Evolutionary conservation across 768 basidiomycete species (phyloP), one percentile per base, ranked within the genome.

Genomic region (Suillus fuscotomentosus): DNA sequence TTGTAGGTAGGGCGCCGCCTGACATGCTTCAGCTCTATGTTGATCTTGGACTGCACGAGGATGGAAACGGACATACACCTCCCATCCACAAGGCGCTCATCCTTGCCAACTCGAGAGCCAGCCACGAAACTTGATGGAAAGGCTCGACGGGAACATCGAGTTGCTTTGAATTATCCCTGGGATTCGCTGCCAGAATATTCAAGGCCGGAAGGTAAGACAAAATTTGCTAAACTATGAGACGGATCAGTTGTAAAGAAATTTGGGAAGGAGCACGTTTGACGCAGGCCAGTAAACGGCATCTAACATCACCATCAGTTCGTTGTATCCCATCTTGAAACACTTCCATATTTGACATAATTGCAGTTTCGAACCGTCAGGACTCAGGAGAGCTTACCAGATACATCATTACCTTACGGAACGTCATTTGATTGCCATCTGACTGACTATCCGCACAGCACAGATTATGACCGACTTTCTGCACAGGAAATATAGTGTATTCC

Each of bases 41-140:
- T 62, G 81, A 89, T 43, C 80, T 84, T 65, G 90, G 82, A 5
- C 76, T 89, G 3, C 63, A 67, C 2, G 75, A 78, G 60, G 68
- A 73, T 31, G 59, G 67, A 6, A 71, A 70, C 15, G 80, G 82
- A 0, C 74, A 78, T 1, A 91, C 83, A 82, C 76, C 86, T 2
- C 81, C 81, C 2, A 66, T 89, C 5, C 87, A 86, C 68, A 92
- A 94, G 74, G 88, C 84, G 3, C 71, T 84, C 3, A 78, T 83
- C 22, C 90, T 91, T 73, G 75, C 80, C 0, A 88, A 88, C 60
- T 70, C 69, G 7, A n/a, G 62, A 27, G n/a, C 69, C 3, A 9
- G 68, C 7, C 54, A 54, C 20, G 73, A 77, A 62, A 66, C 62
- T 6, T 75, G 27, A 48, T 76, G 56, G 71, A 68, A 20, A 60